Evolutionary conservation across 106 monocot species (phyloP), one percentile per base, ranked within the genome.

Genomic region (Dendrobium chrysotoxum): DNA sequence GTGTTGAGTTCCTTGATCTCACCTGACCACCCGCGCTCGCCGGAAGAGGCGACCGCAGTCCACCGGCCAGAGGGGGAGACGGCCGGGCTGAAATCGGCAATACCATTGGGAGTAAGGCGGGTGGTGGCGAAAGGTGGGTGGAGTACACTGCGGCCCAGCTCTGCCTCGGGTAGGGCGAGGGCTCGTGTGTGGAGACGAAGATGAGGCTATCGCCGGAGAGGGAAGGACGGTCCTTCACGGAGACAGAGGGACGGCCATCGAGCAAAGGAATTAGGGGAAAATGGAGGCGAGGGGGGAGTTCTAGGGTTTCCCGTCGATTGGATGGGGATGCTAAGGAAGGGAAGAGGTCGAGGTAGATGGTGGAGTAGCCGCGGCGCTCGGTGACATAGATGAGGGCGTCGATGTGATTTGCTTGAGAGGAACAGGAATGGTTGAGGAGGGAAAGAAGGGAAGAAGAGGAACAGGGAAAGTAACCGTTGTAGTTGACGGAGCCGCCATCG

Each of bases 101-200:
- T n/a, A 20, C 80, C 86, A 8, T 4, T 0, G 2, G 97, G 97
- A 21, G 97, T 91, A 45, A 94, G 85, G 26, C 97, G 87, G 31
- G 30, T 81, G 54, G 90, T 92, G 28, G 41, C 20, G 40, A 61
- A 26, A 97, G 81, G 77, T 92, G 83, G 75, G 97, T 91, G 73
- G 93, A 90, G 90, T 94, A 97, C 23, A 97, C 94, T 9, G 92
- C 90, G 7, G 94, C 79, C 90, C 92, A 94, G 86, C 97, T 94
- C 61, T 85, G 85, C 18, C 89, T 54, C 4, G 93, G 90, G 0
- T 64, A 81, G 28, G 5, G n/a, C 7, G 83, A 75, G 15, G 85
- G 89, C 40, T 84, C 80, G 45, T 89, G 90, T 20, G 94, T 94
- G 58, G 97, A 98, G 76, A 94, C 92, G 78, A 92, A 98, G 80